Conservation (phyloP, 139 green algal species). For the Pseudopediastrum boryanum region DNA sequence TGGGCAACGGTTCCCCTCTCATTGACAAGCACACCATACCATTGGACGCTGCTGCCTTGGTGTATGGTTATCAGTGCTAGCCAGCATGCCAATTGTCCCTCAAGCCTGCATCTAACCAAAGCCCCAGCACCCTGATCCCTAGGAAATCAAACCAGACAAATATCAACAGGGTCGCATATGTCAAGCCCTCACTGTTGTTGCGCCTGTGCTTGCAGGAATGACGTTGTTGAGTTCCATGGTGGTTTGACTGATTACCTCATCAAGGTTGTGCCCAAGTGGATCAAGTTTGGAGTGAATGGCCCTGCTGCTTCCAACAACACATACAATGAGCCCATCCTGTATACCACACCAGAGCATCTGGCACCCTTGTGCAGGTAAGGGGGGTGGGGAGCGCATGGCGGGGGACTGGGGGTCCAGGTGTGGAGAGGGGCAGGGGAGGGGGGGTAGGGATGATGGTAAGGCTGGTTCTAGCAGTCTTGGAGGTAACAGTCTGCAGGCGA, state of each 20-base stretch:
- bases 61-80: background rate
- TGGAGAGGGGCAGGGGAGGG: too few relatives aligned
- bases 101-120: background rate
- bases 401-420: too few relatives aligned
- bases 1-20: too few relatives aligned
- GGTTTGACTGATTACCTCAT: constrained; percentile 66
- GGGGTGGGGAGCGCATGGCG: background rate
- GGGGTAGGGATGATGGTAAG: too few relatives aligned
- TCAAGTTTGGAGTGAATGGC: constrained; percentile 59
- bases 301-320: constrained; percentile 48
- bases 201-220: constrained; percentile 30
- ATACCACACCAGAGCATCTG: constrained; percentile 63
- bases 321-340: constrained; percentile 62
- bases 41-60: background rate
- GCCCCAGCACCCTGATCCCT: background rate
- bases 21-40: background rate
- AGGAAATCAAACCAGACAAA: background rate
- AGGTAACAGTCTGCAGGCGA: too few relatives aligned
- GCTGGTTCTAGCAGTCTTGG: too few relatives aligned
- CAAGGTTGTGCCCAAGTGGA: constrained; percentile 75
- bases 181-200: background rate
- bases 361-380: constrained; percentile 51
- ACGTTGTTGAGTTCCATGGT: constrained; percentile 27
- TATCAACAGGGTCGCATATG: background rate
- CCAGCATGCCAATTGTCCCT: background rate